These are phyloP conservation scores for Colletotrichum sp. DNA, from an alignment of 2,329 filamentous ascomycete species.

Conservation along the genomic window DNA sequence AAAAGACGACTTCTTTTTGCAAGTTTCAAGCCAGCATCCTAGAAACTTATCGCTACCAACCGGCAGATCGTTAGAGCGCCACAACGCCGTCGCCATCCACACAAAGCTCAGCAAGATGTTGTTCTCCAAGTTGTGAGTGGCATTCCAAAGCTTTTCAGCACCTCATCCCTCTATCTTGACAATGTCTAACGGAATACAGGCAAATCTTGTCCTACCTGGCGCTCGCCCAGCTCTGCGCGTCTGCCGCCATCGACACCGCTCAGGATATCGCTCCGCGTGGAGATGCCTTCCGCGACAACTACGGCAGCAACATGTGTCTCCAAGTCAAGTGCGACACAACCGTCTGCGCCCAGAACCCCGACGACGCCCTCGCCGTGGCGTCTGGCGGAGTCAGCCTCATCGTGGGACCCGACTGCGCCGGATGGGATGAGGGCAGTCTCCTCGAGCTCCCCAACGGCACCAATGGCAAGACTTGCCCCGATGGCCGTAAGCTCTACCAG, in stretches of 20 bases:
- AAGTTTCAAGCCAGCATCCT: not conserved
- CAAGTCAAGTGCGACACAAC: not conserved
- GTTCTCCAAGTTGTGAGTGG: not conserved
- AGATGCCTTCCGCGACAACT: not conserved
- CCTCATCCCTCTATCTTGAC: rapidly evolving
- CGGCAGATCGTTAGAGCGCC: not conserved
- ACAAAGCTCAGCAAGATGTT: not conserved
- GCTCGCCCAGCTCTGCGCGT: not conserved
- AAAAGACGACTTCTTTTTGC: not conserved
- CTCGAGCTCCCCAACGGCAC: not conserved
- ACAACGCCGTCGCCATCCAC: not conserved
- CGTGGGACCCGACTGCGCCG: not conserved
- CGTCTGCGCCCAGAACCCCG: not conserved
- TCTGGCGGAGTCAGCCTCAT: not conserved
- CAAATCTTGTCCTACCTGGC: not conserved
- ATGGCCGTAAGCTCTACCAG: not conserved
- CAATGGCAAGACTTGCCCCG: not conserved
- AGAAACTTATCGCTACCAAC: not conserved
- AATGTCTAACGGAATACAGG: not conserved
- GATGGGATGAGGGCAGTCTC: not conserved
- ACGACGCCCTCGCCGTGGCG: not conserved
- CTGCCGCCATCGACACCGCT: not conserved
- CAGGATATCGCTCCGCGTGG: not conserved
- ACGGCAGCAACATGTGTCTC: not conserved
- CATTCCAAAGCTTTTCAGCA: not conserved